phyloP scores from a whole-genome alignment of 805 yeast genomes.

The Kuraishia molischiana region DNA sequence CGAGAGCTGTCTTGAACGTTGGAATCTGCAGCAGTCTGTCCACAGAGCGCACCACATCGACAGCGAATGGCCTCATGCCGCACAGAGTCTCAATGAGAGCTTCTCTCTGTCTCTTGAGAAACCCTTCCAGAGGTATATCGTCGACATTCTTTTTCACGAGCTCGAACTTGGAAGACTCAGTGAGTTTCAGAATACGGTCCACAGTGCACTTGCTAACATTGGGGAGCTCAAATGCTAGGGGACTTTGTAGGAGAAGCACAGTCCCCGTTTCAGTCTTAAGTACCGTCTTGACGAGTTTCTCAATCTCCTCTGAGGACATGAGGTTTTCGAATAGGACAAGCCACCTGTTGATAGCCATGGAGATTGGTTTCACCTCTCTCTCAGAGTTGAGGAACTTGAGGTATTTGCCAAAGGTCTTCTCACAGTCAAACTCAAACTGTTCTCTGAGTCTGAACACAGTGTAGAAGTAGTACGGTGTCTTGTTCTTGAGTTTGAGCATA shows the following conservation, averaged over 20 bases:
- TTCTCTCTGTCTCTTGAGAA: neutral
- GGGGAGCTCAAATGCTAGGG: neutral
- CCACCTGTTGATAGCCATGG: neutral
- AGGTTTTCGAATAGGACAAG: neutral
- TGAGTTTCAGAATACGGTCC: neutral
- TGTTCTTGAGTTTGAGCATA: neutral
- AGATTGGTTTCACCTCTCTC: neutral
- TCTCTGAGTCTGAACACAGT: neutral
- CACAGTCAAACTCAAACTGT: neutral
- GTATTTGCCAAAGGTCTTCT: neutral
- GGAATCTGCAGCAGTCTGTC: neutral
- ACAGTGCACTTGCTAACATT: neutral
- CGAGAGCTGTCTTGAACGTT: neutral
- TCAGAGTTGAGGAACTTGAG: neutral
- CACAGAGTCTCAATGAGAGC: neutral
- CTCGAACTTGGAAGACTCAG: neutral
- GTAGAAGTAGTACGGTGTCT: neutral
- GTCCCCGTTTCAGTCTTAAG: neutral
- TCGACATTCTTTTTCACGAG: neutral
- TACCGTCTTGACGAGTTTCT: neutral
- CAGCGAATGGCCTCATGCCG: neutral
- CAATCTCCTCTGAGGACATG: neutral
- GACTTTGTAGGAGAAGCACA: too few species aligned
- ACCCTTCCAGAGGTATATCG: neutral
- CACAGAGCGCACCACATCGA: neutral